Conservation (phyloP, 306 rosid genomes). For the Amphicarpaea edgeworthii region DNA sequence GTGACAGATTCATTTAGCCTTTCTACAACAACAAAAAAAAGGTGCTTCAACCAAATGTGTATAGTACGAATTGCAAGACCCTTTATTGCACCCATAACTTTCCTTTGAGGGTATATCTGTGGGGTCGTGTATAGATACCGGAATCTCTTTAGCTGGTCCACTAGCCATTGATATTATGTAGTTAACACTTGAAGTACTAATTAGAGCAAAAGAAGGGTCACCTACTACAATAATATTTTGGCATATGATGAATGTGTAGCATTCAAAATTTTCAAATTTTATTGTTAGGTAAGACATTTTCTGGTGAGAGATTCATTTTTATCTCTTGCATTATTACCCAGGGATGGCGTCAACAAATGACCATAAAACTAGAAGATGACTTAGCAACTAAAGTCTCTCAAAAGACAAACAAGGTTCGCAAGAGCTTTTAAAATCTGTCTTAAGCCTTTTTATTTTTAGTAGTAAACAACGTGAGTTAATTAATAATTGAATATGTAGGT, state of each 20-base stretch:
- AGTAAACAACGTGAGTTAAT: neutral
- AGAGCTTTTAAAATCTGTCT: too few species aligned
- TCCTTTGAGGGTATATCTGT: conserved; percentile 37
- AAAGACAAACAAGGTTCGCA: neutral
- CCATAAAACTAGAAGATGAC: neutral
- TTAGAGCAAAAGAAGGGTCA: neutral
- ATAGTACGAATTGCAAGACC: neutral
- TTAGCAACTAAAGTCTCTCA: neutral
- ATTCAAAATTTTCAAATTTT: neutral
- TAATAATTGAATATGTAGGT: neutral
- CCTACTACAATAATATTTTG: neutral
- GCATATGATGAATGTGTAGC: neutral
- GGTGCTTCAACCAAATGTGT: conserved; percentile 35
- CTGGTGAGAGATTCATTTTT: neutral
- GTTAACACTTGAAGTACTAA: neutral
- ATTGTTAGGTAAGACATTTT: conserved; percentile 1
- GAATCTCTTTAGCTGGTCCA: conserved; percentile 46
- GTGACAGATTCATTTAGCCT: conserved; percentile 19
- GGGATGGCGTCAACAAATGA: neutral
- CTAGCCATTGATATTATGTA: neutral
- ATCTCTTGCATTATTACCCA: neutral
- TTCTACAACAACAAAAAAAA: neutral
- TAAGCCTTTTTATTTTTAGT: too few species aligned
- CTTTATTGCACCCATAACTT: conserved; percentile 8
- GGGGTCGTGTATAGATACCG: conserved; percentile 40